phyloP scores from a whole-genome alignment of 2,329 filamentous ascomycete species.

The Aspergillus sp. region DNA sequence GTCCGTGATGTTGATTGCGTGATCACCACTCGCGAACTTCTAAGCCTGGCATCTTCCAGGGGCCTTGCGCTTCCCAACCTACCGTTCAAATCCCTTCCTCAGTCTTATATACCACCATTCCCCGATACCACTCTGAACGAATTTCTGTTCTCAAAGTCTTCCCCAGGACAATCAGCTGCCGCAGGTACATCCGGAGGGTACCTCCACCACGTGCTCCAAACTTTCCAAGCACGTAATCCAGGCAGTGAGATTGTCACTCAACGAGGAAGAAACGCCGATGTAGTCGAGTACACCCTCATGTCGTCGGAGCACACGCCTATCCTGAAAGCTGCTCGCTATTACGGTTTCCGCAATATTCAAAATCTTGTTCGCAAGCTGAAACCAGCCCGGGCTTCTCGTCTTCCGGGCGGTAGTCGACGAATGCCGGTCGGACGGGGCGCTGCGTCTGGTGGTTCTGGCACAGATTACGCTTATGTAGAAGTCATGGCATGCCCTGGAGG shows the following conservation, averaged over 20 bases:
- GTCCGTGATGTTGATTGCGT: conserved; percentile 95
- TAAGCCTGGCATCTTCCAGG: conserved; percentile 83
- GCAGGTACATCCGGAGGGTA: conserved; percentile 88
- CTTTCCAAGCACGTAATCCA: conserved; percentile 69
- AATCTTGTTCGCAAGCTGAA: conserved; percentile 93
- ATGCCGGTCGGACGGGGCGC: conserved; percentile 36
- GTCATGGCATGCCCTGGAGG: conserved; percentile 99
- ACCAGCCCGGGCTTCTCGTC: conserved; percentile 72
- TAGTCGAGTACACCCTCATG: conserved; percentile 77
- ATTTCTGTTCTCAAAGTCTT: conserved; percentile 71
- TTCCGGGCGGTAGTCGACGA: conserved; percentile 69
- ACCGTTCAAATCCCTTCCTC: conserved; percentile 58
- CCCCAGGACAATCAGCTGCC: conserved; percentile 47
- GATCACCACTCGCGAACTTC: conserved; percentile 91
- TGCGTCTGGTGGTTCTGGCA: conserved; percentile 31
- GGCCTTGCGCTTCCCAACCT: conserved; percentile 74
- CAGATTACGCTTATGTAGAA: conserved; percentile 90
- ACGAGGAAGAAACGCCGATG: conserved; percentile 85
- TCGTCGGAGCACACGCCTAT: conserved; percentile 59
- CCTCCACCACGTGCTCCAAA: conserved; percentile 78
- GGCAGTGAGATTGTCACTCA: conserved; percentile 70
- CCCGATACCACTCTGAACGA: conserved; percentile 69
- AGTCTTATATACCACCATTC: conserved; percentile 59
- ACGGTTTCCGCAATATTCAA: conserved; percentile 97
- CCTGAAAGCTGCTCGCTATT: conserved; percentile 85